A percentile compares a stretch with the other conserved stretches of the same genome.
Evolutionary conservation across 169 alveolate species (phyloP).

Genomic region (Plasmodium fragile): DNA sequence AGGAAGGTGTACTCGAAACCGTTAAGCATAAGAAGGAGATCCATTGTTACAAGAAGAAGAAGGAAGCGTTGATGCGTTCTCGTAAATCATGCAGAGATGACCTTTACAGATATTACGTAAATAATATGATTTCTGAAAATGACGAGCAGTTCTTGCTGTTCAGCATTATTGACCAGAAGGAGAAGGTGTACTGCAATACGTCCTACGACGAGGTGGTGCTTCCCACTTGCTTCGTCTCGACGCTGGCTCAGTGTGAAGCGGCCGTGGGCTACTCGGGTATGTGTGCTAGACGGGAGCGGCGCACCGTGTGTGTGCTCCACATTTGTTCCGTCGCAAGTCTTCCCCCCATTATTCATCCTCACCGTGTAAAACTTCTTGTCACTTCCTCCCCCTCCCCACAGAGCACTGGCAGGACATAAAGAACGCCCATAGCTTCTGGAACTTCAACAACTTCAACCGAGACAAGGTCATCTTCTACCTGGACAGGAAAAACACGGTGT

Average conservation of each 20-base stretch:
- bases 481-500: conserved; percentile 29
- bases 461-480: conserved; percentile 46
- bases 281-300: not conserved
- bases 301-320: not conserved
- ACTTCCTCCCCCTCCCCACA: not conserved
- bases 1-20: not conserved
- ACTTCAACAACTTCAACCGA: conserved; percentile 37
- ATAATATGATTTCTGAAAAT: conserved; percentile 53
- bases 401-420: conserved; percentile 71
- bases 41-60: conserved; percentile 32
- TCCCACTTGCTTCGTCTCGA: conserved; percentile 51
- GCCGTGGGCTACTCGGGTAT: conserved; percentile 16
- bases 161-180: conserved; percentile 56
- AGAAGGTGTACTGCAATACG: conserved; percentile 43
- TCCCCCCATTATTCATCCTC: not conserved
- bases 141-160: conserved; percentile 68
- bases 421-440: conserved; percentile 74
- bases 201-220: conserved; percentile 56
- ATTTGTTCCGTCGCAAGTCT: no score
- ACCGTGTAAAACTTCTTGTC: not conserved
- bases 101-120: conserved; percentile 56
- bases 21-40: conserved; percentile 22
- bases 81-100: conserved; percentile 4
- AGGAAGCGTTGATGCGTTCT: not conserved
- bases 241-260: not conserved